phyloP scores from a whole-genome alignment of 1,284 basidiomycete species.

The Phlebopus sp. region DNA sequence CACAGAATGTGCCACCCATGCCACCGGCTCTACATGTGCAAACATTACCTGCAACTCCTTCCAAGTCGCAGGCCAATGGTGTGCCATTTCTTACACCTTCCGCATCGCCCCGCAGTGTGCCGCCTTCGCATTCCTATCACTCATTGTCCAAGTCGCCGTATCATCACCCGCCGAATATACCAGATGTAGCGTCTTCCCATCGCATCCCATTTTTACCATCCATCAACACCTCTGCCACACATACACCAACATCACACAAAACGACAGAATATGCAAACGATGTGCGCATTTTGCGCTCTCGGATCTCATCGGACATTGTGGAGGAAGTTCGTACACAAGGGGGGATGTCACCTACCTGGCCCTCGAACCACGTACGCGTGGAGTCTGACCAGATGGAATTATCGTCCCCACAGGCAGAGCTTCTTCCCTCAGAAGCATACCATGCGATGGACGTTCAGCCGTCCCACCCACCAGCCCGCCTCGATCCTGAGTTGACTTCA shows the following conservation, averaged over 20 bases:
- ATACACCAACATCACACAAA: slow-evolving; percentile 33
- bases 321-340: slow-evolving; percentile 38
- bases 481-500: slow-evolving; percentile 32
- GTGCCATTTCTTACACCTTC: slow-evolving; percentile 42
- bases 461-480: slow-evolving; percentile 47
- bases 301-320: slow-evolving; percentile 32
- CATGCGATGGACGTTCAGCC: slow-evolving; percentile 49
- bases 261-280: slow-evolving; percentile 38
- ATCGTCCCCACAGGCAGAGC: slow-evolving; percentile 44
- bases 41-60: slow-evolving; percentile 32
- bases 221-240: slow-evolving; percentile 33
- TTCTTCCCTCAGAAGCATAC: slow-evolving; percentile 35
- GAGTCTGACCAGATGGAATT: slow-evolving; percentile 66
- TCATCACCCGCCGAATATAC: slow-evolving; percentile 39
- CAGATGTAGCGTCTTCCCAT: slow-evolving; percentile 52
- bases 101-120: slow-evolving; percentile 54
- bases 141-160: slow-evolving; percentile 37
- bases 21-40: slow-evolving; percentile 46
- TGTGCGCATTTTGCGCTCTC: slow-evolving; percentile 28
- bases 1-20: slow-evolving; percentile 65
- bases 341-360: slow-evolving; percentile 27
- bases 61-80: slow-evolving; percentile 38
- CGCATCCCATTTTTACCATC: slow-evolving; percentile 54
- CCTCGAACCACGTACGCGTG: slow-evolving; percentile 28
- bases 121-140: slow-evolving; percentile 58